A percentile compares a stretch with the other conserved stretches of the same genome.
phyloP scores from a whole-genome alignment of 441 rosid species.

The Erodium texanum region DNA sequence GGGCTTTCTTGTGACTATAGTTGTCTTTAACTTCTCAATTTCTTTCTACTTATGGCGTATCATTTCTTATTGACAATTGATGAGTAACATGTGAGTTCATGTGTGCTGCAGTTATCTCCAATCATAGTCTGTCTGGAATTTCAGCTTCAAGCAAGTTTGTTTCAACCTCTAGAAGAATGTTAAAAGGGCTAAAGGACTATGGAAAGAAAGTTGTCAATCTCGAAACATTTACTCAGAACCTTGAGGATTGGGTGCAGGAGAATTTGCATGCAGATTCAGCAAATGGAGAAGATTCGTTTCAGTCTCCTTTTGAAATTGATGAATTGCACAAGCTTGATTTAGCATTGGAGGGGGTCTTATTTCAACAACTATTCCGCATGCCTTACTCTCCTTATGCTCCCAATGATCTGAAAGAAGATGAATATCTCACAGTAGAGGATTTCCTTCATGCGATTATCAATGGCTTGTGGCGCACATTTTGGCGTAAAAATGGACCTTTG shows the following conservation, averaged over 20 bases:
- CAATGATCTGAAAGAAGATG: slow-evolving; percentile 30
- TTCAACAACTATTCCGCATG: slow-evolving; percentile 60
- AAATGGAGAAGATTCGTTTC: slow-evolving; percentile 26
- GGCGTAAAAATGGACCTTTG: slow-evolving; percentile 42
- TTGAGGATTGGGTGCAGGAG: slow-evolving; percentile 43
- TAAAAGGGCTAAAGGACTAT: slow-evolving; percentile 45
- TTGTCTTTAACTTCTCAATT: too few relatives aligned
- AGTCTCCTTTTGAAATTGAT: slow-evolving; percentile 41
- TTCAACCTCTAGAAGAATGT: slow-evolving; percentile 35
- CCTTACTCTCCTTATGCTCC: slow-evolving; percentile 34
- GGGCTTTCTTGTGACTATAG: too few relatives aligned
- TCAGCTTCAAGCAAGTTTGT: slow-evolving; percentile 36
- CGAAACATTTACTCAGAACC: slow-evolving; percentile 32
- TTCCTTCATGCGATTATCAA: slow-evolving; percentile 38
- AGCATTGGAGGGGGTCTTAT: slow-evolving; percentile 54
- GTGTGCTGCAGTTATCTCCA: slow-evolving; percentile 35
- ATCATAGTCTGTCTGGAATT: slow-evolving; percentile 33
- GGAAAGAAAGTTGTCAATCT: slow-evolving; percentile 29
- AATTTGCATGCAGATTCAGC: slow-evolving; percentile 24
- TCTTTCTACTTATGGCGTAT: too few relatives aligned
- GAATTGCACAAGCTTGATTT: slow-evolving; percentile 49
- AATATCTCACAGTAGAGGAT: slow-evolving; percentile 47
- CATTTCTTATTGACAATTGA: too few relatives aligned
- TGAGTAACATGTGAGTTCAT: background rate
- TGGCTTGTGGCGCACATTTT: slow-evolving; percentile 60